Evolutionary conservation across 164 flowering plant species (phyloP).

Genomic region (Echeveria elegans): DNA sequence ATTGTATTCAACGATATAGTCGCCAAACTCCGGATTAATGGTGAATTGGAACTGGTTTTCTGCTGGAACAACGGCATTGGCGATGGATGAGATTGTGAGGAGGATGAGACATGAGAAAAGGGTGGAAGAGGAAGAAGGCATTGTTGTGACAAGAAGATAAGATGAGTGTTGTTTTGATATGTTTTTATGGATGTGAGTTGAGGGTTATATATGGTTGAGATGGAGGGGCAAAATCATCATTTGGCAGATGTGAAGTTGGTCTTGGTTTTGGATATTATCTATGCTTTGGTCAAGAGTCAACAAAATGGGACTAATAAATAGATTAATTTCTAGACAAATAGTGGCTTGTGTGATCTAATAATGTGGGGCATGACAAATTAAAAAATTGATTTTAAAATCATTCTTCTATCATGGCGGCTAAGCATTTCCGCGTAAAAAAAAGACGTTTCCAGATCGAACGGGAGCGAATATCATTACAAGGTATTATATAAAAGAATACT

Average conservation of each 20-base stretch:
- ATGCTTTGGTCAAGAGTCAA: background rate
- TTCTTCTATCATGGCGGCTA: background rate
- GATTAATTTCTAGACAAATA: background rate
- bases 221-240: background rate
- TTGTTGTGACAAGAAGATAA: background rate
- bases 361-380: background rate
- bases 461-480: too few relatives aligned
- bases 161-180: background rate
- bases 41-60: slow-evolving; percentile 28
- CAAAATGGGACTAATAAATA: background rate
- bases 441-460: too few relatives aligned
- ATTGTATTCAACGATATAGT: slow-evolving; percentile 30
- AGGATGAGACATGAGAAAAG: slow-evolving; percentile 10
- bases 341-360: background rate
- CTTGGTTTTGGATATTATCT: background rate
- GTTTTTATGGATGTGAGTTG: background rate
- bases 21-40: slow-evolving; percentile 36
- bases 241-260: background rate
- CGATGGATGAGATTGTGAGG: slow-evolving; percentile 8
- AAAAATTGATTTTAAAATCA: background rate
- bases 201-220: background rate
- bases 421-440: slow-evolving; percentile 4
- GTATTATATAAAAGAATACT: too few relatives aligned
- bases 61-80: slow-evolving; percentile 35
- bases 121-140: slow-evolving; percentile 6